Conservation (phyloP, 169 alveolate species). For the Eimeria mitis region DNA sequence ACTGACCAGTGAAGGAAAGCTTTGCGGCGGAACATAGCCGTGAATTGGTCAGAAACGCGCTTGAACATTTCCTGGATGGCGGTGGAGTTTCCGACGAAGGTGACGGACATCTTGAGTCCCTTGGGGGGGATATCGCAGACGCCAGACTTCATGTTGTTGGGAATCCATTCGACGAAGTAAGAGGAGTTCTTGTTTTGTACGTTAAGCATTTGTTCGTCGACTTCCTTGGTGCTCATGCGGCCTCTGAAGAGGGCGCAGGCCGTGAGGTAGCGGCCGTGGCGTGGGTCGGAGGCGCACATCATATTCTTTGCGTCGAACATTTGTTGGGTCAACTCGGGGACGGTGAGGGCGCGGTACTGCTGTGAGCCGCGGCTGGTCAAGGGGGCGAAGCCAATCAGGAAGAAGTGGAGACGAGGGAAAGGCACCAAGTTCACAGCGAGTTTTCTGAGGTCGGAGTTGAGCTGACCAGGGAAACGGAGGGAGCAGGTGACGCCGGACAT, state of each 20-base stretch:
- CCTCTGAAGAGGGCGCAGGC: slow-evolving; percentile 99
- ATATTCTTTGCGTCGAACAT: slow-evolving; percentile 99
- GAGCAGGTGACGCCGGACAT: slow-evolving; percentile 99
- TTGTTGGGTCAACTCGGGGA: slow-evolving; percentile 98
- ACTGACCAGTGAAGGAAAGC: slow-evolving; percentile 99
- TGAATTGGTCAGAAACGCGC: slow-evolving; percentile 99
- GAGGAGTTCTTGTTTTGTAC: slow-evolving; percentile 99
- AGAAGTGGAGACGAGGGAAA: slow-evolving; percentile 99
- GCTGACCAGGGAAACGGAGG: slow-evolving; percentile 99
- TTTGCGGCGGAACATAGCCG: slow-evolving; percentile 99
- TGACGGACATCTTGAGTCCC: slow-evolving; percentile 99
- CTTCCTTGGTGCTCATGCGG: slow-evolving; percentile 99
- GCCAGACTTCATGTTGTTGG: slow-evolving; percentile 97
- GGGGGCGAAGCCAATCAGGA: slow-evolving; percentile 99
- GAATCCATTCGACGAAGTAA: slow-evolving; percentile 99
- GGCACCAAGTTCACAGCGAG: slow-evolving; percentile 98
- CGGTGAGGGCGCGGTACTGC: slow-evolving; percentile 99
- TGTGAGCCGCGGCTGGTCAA: slow-evolving; percentile 99
- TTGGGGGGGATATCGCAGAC: slow-evolving; percentile 99
- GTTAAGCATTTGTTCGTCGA: slow-evolving; percentile 99
- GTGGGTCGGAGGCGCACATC: slow-evolving; percentile 99
- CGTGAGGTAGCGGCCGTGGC: slow-evolving; percentile 99
- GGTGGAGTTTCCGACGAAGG: slow-evolving; percentile 99
- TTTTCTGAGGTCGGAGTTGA: slow-evolving; percentile 98
- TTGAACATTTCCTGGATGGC: slow-evolving; percentile 99